Conservation (phyloP, 179 eudicot genomes). For the Actinidia chinensis region DNA sequence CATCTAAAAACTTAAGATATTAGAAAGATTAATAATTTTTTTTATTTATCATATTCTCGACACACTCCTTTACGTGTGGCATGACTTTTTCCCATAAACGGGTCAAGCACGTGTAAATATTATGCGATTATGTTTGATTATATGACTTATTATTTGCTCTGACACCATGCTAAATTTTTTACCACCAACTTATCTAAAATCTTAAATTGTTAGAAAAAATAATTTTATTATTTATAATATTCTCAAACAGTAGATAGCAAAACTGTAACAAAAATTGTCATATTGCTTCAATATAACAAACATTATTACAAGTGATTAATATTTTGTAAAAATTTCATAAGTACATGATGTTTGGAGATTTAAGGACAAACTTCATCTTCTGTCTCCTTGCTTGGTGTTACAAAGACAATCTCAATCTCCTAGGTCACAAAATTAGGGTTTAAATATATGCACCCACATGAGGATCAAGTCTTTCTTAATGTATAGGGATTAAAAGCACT, state of each 20-base stretch:
- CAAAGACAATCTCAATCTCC: background rate
- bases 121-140: background rate
- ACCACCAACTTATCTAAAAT: background rate
- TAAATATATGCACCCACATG: background rate
- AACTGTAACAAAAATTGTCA: too few relatives aligned
- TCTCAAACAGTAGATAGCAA: too few relatives aligned
- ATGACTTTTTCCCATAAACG: too few relatives aligned
- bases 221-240: too few relatives aligned
- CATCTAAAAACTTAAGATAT: background rate
- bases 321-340: background rate
- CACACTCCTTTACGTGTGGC: too few relatives aligned
- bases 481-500: background rate
- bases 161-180: background rate
- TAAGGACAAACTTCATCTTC: background rate
- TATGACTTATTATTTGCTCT: background rate
- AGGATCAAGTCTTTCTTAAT: background rate
- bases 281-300: too few relatives aligned
- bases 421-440: too few relatives aligned
- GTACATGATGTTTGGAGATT: too few relatives aligned
- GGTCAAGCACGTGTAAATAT: background rate
- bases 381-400: slow-evolving; percentile 18
- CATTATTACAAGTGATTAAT: background rate
- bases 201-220: too few relatives aligned
- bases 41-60: background rate
- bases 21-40: background rate